Evolutionary conservation across 2,329 filamentous ascomycete genomes (phyloP), one percentile per base, ranked within the genome.

Genomic region (Fusarium longipes): DNA sequence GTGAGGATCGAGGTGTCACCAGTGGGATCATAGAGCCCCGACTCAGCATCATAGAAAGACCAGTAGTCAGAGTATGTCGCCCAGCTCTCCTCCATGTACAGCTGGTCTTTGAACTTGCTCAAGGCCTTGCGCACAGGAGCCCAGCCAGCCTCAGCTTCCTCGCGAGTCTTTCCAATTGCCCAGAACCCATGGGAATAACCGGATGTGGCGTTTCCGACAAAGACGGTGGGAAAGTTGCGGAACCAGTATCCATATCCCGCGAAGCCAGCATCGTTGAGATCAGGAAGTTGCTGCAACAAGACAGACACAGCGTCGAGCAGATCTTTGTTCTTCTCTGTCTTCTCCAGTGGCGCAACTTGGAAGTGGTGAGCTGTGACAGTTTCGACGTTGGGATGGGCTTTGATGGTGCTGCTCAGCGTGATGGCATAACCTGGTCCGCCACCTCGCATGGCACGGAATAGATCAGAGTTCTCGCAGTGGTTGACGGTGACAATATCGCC

Each of bases 221-320:
- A 67, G 2, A 56, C 18, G 0, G 33, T 61, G 0, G 33, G 59
- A 2, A 47, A 65, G 27, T 67, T 68, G 12, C 65, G 54, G 33
- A 68, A 68, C 65, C 65, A 67, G 29, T 51, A 67, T 1, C 65
- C 59, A 2, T 67, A 67, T 3, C 65, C 65, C 5, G 65, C 29
- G 8, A 65, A 67, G 5, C 65, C 65, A n/a, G 65, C 65, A 9
- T 67, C 59, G 14, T 67, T 67, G 11, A 67, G 65, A 5, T 65
- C 64, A 2, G 64, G 65, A 15, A 67, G 50, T 25, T 35, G 25
- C 4, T 67, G 59, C 0, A 67, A 8, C 0, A 67, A 12, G 10
- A 49, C 14, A 8, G 65, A 27, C 0, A 67, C 54, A 2, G 65
- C 65, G 2, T 67, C 65, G 0, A 67, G 50, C 4, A 67, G 42